Evolutionary conservation across 2,329 filamentous ascomycete genomes (phyloP).

Genomic region (Xenoacremonium recifei): DNA sequence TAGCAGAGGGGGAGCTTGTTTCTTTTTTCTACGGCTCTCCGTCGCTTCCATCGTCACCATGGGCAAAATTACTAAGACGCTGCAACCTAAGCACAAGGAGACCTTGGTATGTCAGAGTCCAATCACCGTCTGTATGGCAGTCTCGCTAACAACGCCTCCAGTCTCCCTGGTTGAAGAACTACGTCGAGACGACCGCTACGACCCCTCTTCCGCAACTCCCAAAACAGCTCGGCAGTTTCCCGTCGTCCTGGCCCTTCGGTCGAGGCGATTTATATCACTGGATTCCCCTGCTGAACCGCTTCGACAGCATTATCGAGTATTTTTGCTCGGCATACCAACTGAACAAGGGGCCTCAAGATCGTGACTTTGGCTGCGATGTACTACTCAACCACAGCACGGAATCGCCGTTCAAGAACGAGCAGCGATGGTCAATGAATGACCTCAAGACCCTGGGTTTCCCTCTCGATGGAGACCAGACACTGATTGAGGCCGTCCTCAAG

Average conservation of each 20-base stretch:
- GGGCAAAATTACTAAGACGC: slow-evolving; percentile 67
- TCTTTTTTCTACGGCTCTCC: slow-evolving; percentile 49
- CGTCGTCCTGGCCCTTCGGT: slow-evolving; percentile 90
- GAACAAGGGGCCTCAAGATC: slow-evolving; percentile 74
- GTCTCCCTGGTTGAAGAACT: slow-evolving; percentile 86
- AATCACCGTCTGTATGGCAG: slow-evolving; percentile 1
- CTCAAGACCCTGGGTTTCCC: slow-evolving; percentile 63
- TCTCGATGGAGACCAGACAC: slow-evolving; percentile 73
- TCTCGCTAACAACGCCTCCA: slow-evolving; percentile 39
- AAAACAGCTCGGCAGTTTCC: slow-evolving; percentile 74
- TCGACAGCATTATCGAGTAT: slow-evolving; percentile 82
- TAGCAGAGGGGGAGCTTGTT: slow-evolving; percentile 58
- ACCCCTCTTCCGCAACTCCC: slow-evolving; percentile 75
- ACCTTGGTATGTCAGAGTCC: slow-evolving; percentile 52
- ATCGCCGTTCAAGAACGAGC: slow-evolving; percentile 49
- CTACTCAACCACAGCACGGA: slow-evolving; percentile 58
- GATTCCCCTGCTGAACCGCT: slow-evolving; percentile 91
- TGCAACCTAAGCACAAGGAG: slow-evolving; percentile 66
- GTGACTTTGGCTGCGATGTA: slow-evolving; percentile 68
- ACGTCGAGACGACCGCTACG: slow-evolving; percentile 68
- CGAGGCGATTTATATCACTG: slow-evolving; percentile 97
- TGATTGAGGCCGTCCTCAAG: slow-evolving; percentile 76
- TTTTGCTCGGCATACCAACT: slow-evolving; percentile 81
- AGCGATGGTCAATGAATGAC: slow-evolving; percentile 41
- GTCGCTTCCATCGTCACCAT: slow-evolving; percentile 59